Evolutionary conservation across 441 rosid genomes (phyloP), one percentile per base, ranked within the genome.

Genomic region (Jatropha podagrica): DNA sequence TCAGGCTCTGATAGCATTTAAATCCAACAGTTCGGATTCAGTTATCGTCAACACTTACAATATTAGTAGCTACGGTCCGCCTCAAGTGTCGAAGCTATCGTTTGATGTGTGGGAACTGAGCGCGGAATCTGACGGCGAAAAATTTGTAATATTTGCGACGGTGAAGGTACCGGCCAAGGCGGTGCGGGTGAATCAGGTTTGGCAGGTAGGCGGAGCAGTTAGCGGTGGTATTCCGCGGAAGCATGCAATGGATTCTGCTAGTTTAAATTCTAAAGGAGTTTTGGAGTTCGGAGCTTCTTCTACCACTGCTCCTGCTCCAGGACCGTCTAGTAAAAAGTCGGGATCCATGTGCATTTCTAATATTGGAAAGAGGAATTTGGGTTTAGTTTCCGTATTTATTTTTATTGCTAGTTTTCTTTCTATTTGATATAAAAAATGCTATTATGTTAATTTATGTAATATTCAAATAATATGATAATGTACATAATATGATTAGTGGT

Each of bases 191-290:
- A 88, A 88, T 74, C 93, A 91, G 71, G 89, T 93, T 4, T 93
- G 97, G 97, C 95, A 93, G 80, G 87, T 87, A 23, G 93, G 97
- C 2, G 67, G 83, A 7, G 68, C 76, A 15, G 88, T 86, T 23
- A 61, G 74, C 3, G 72, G 55, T 11, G 63, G 85, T 0, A 18
- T 4, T 14, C 84, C 90, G n/a, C 77, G 13, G 14, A 78, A 44
- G 68, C 97, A 92, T 60, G 81, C 46, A 3, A 67, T 89, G 58
- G 67, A 10, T 1, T 5, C 66, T 2, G 65, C 77, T 2, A 86
- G 89, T 77, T 48, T 79, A 27, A 58, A 15, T 7, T 77, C 97
- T 2, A 85, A 74, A 70, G 85, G 79, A 40, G 5, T 67, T 0
- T 81, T 92, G 8, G 74, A 83, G 77, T 71, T 88, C 60, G 82